Evolutionary conservation across 2,329 filamentous ascomycete species (phyloP), one percentile per base, ranked within the genome.

Genomic region (Diaporthe eres): DNA sequence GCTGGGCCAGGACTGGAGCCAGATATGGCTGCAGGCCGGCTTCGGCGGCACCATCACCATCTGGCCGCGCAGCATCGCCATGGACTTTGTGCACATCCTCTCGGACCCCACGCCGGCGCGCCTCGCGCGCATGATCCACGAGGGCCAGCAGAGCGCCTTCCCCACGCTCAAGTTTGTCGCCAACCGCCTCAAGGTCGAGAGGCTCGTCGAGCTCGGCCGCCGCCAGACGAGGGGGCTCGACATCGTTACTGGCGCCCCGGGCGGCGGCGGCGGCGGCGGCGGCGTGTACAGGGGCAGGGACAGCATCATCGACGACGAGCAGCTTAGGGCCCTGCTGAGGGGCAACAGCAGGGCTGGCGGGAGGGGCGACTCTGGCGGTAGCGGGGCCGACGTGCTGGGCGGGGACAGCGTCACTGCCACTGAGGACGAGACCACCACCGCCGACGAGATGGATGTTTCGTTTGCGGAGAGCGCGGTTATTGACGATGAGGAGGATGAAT

Each of bases 31-130:
- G 65, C 97, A 99, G 83, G 92, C 95, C 75, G 76, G 76, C 2
- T 99, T 99, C 84, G 94, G 93, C 78, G 97, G 97, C 39, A 98
- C 95, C 13, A 94, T 98, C 78, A 99, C 97, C 17, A 96, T 99
- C 81, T 98, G 96, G 96, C 97, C 97, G 10, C 95, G 95, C 83
- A 93, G 92, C 17, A 86, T 92, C 4, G 86, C 91, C 1, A 93
- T 92, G 1, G 97, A 99, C 85, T 97, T 98, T 82, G 92, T 90
- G 82, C 91, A 94, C 80, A 98, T 99, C 77, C 89, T 99, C 1
- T 92, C 93, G 0, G 97, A 99, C 81, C 97, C 97, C 0, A 93
- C 91, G 57, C 87, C 92, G 4, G 87, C 92, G 67, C 89, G 95
- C 5, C 86, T 99, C 15, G 95, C 94, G 9, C 90, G 94, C 51